Base-by-base conservation (phyloP, 805 yeast genomes). In the Ogataea zsoltii region DNA sequence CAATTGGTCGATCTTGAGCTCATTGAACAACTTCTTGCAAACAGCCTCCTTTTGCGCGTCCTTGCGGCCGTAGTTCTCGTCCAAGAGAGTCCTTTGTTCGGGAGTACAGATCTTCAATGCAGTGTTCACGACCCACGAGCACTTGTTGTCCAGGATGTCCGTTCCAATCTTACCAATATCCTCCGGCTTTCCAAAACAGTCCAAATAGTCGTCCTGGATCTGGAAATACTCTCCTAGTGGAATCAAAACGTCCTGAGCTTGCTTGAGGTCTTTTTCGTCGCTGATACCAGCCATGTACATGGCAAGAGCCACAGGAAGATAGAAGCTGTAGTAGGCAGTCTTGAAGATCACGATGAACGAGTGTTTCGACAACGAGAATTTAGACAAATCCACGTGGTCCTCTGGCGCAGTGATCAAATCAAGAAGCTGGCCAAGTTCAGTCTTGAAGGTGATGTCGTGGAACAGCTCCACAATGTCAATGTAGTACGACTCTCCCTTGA, bases 201-300 rank as follows among this genome's bases (percentile, higher is more conserved):
- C 99, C 55, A 94, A 79, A 73, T 77, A 94, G 68, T 94, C 99
- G 66, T 94, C 99, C 73, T 94, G 99, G 57, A 94, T 88, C 75
- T 94, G 99, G 84, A 94, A 94, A 68, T 94, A 94, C 69, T 94
- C 97, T 48, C 99, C 99, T 56, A 94, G 79, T 45, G 97, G 97
- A 54, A 94, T 83, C 67, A 94, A 77, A 33, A 94, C 82, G 56
- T 88, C 94, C 51, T 75, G 77, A 15, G 89, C 97, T 74, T 92
- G 98, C 65, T 87, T 77, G 65, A 94, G 77, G 67, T 92, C 97
- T 57, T 71, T 67, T 45, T 76, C 85, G 58, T 77, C 75, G 48
- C 74, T 75, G 57, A 86, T 66, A 44, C 97, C 98, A 47, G 96
- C 85, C 77, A 88, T 85, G 69, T 73, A 85, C 97, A 94, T 90